These are phyloP conservation scores for Moniliophthora roreri DNA, from an alignment of 1,284 basidiomycete genomes.

Conservation along the genomic window DNA sequence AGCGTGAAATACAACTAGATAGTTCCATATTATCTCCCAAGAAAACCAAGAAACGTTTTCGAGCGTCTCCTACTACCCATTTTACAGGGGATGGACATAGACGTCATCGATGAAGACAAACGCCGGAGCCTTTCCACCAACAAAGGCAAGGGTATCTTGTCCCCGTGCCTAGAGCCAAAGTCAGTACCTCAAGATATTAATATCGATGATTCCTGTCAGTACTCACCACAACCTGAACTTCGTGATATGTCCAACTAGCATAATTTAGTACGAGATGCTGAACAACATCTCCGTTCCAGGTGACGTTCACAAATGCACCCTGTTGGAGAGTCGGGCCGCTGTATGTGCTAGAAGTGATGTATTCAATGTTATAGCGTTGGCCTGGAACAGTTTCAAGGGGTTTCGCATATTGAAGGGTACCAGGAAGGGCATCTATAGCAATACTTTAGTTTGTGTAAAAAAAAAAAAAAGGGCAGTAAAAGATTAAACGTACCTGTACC, in stretches of 20 bases:
- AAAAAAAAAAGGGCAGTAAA: too few relatives aligned
- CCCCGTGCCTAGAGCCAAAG: too few relatives aligned
- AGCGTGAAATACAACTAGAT: too few relatives aligned
- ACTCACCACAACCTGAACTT: slow-evolving; percentile 27
- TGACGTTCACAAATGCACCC: slow-evolving; percentile 28
- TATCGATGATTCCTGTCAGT: too few relatives aligned
- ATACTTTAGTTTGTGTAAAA: too few relatives aligned
- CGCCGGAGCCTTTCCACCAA: slow-evolving; percentile 31
- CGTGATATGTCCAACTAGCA: slow-evolving; percentile 27
- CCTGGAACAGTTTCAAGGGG: slow-evolving; percentile 27
- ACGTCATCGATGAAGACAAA: slow-evolving; percentile 35
- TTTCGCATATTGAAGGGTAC: slow-evolving; percentile 27
- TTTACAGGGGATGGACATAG: slow-evolving; percentile 18
- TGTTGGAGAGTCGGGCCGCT: slow-evolving; percentile 25
- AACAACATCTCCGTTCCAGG: slow-evolving; percentile 32
- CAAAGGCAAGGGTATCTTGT: slow-evolving; percentile 31
- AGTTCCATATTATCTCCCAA: neutral
- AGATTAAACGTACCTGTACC: slow-evolving; percentile 12
- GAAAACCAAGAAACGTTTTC: neutral
- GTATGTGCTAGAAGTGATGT: slow-evolving; percentile 35
- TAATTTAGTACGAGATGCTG: slow-evolving; percentile 28
- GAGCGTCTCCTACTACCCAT: too few relatives aligned
- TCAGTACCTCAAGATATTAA: too few relatives aligned
- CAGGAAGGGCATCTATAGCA: slow-evolving; percentile 23
- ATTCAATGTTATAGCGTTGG: slow-evolving; percentile 30